Base-by-base conservation (phyloP, 2,329 filamentous ascomycete genomes). In the Erysiphe neolycopersici region DNA sequence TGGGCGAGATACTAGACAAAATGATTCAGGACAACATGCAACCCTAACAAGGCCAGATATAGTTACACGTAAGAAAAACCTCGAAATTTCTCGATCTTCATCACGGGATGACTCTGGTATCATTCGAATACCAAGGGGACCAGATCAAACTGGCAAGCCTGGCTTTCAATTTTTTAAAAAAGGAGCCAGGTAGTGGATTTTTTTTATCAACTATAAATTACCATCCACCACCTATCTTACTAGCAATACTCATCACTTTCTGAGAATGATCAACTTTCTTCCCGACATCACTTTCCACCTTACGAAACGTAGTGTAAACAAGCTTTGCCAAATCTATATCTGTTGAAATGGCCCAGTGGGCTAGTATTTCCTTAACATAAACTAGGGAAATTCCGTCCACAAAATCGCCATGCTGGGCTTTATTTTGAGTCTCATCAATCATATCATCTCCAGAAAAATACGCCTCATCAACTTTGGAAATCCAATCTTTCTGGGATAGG, bases 271-370 rank as follows among this genome's bases (percentile, higher is more conserved):
- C 64, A 59, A 65, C 55, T 58, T 69, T 63, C 62, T 89, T 92
- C 42, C 89, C 89, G 38, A 98, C 83, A 58, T 95, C 83, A 62
- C 87, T 94, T 53, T 94, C 76, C 18, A 98, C 87, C 60, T 85
- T 77, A 48, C 89, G 74, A 63, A 82, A 98, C 43, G 74, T 91
- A 45, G 89, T 98, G 59, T 78, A 81, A 45, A 75, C 72, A 54
- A 98, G 63, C 56, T 69, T 81, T 47, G 76, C 71, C 54, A 79
- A 61, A 22, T 71, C 67, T 50, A 92, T 73, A 43, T 71, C 72
- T 44, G 82, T 85, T 47, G 76, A 62, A 19, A 63, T 56, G 16
- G 76, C 69, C 89, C 89, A 98, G 59, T 87, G 73, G 49, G 65
- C 62, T 54, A 95, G 64, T 52, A 75, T 69, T 57, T 71, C 66